Percentiles rank a stretch among this genome's conserved stretches.
Evolutionary conservation across 352 stramenopile genomes (phyloP).

Genomic region (Pythium angustatum): DNA sequence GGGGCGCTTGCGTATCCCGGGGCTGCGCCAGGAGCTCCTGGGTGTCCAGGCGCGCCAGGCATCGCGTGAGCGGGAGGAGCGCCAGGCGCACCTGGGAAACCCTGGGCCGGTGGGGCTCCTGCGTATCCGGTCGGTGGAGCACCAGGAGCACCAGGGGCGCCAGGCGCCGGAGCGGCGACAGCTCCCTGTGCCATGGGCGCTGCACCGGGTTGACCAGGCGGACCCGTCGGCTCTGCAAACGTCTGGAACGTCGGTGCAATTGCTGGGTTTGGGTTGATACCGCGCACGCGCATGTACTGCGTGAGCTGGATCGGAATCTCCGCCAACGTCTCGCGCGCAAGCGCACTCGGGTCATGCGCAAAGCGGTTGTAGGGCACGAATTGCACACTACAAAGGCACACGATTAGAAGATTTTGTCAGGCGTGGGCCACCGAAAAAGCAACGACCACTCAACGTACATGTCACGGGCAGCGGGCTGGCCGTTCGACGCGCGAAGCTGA

Average conservation of each 20-base stretch:
- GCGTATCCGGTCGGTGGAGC: conserved; percentile 3
- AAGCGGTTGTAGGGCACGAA: conserved; percentile 68
- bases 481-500: conserved; percentile 45
- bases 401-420: not conserved
- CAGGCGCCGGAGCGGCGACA: too few species aligned
- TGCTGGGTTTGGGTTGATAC: conserved; percentile 50
- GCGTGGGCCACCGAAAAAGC: not conserved
- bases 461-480: conserved; percentile 45
- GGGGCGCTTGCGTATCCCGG: conserved; percentile 25
- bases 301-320: conserved; percentile 77
- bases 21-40: conserved; percentile 16
- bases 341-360: conserved; percentile 38
- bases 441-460: conserved; percentile 40
- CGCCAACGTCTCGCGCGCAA: conserved; percentile 59
- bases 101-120: not conserved
- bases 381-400: conserved; percentile 42
- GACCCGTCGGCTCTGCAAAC: conserved; percentile 38
- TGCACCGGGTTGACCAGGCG: not conserved
- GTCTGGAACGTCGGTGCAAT: conserved; percentile 49
- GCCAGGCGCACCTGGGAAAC: not conserved
- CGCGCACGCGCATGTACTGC: conserved; percentile 74
- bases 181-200: conserved; percentile 2
- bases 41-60: conserved; percentile 6
- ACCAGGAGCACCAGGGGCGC: conserved; percentile 11
- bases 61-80: not conserved